Conservation (phyloP, 345 rosid species). For the Mallotus nudiflorus region DNA sequence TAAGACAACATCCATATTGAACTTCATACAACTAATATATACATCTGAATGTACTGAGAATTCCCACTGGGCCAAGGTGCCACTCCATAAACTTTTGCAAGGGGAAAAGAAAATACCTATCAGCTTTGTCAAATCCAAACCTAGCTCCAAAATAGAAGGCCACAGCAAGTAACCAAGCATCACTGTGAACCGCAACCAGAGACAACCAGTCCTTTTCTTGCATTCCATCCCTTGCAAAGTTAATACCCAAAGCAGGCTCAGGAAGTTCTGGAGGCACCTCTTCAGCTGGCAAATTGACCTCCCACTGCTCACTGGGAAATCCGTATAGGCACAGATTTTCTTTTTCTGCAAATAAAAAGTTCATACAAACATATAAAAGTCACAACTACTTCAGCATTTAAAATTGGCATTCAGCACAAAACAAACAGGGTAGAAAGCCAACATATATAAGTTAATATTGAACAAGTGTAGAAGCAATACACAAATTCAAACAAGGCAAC, state of each 20-base stretch:
- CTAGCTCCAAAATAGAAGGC: constrained; percentile 31
- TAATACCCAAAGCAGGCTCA: constrained; percentile 31
- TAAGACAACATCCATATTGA: background rate
- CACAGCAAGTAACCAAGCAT: constrained; percentile 29
- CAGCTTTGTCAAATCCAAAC: constrained; percentile 31
- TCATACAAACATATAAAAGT: background rate
- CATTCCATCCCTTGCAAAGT: constrained; percentile 31
- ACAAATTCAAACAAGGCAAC: background rate
- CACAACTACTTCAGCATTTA: background rate
- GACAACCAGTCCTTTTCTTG: constrained; percentile 33
- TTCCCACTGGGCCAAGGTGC: background rate
- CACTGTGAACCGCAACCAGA: constrained; percentile 29
- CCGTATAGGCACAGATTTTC: constrained; percentile 31
- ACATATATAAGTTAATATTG: background rate
- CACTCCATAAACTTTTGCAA: no score
- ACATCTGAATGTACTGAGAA: background rate
- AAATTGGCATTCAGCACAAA: background rate
- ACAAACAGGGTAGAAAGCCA: background rate
- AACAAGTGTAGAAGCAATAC: background rate
- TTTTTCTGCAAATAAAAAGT: constrained; percentile 19
- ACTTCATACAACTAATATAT: background rate
- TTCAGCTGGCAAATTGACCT: constrained; percentile 30
- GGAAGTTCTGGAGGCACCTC: constrained; percentile 37
- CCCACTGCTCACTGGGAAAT: constrained; percentile 34
- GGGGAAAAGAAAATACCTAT: constrained; percentile 13